Percentiles rank a stretch among this genome's conserved stretches.
Evolutionary conservation across 495 filamentous ascomycete genomes (phyloP).

Genomic region (Podospora tetraspora): DNA sequence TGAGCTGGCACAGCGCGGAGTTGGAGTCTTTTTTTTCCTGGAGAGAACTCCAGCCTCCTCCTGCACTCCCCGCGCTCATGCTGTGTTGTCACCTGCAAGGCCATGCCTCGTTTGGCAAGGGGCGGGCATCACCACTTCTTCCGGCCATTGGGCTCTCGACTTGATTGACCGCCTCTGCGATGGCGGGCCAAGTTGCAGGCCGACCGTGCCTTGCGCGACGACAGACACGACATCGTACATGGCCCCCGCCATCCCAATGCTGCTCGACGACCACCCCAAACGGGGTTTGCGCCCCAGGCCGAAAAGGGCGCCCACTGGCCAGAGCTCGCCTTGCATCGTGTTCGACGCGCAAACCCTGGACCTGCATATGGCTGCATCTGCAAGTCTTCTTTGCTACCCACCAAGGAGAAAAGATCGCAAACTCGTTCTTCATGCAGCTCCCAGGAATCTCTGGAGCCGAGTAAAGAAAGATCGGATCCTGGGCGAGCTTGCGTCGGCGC

Average conservation of each 20-base stretch:
- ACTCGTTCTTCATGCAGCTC: neutral
- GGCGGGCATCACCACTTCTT: slow-evolving; percentile 3
- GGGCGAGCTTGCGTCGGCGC: neutral
- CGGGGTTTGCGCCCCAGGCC: neutral
- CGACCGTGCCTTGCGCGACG: too few species aligned
- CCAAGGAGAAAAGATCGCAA: neutral
- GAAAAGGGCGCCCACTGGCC: too few species aligned
- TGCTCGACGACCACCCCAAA: neutral
- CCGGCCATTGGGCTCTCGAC: neutral
- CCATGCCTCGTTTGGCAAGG: slow-evolving; percentile 10
- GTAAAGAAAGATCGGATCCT: neutral
- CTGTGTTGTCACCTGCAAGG: slow-evolving; percentile 14
- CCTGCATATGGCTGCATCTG: neutral
- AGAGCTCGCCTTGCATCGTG: neutral
- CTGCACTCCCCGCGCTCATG: neutral
- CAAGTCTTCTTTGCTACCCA: neutral
- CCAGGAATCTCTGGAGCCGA: neutral
- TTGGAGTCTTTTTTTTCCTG: neutral
- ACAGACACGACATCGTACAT: neutral
- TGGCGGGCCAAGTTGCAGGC: neutral
- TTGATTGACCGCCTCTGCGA: neutral
- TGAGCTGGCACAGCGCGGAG: slow-evolving; percentile 15
- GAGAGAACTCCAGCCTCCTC: neutral
- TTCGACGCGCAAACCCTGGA: neutral
- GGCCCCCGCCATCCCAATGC: neutral